Percentiles rank a stretch among this genome's conserved stretches.
phyloP scores from a whole-genome alignment of 2,329 filamentous ascomycete genomes.

The Fusarium hainanense region DNA sequence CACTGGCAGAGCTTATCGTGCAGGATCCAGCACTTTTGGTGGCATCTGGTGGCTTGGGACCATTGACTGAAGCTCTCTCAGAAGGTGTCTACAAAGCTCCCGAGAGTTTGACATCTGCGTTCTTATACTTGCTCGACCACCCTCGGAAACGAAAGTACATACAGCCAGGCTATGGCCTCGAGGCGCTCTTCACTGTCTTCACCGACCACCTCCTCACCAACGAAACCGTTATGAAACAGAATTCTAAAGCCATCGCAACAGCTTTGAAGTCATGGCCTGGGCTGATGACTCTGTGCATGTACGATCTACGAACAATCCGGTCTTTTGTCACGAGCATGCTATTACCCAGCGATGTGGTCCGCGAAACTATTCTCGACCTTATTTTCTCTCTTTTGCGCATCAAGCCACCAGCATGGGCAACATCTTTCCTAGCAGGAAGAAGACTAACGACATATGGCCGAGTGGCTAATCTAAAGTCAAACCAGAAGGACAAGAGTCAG shows the following conservation, averaged over 20 bases:
- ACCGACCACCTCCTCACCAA: slow-evolving; percentile 80
- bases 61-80: slow-evolving; percentile 89
- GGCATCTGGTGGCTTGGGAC: slow-evolving; percentile 83
- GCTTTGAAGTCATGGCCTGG: slow-evolving; percentile 95
- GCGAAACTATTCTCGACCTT: slow-evolving; percentile 87
- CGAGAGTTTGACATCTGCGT: slow-evolving; percentile 86
- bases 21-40: slow-evolving; percentile 85
- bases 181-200: slow-evolving; percentile 90
- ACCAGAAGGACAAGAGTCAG: slow-evolving; percentile 59
- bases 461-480: slow-evolving; percentile 82
- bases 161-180: slow-evolving; percentile 88
- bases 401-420: slow-evolving; percentile 92
- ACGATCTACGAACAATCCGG: slow-evolving; percentile 83
- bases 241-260: slow-evolving; percentile 90
- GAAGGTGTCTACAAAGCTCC: slow-evolving; percentile 94
- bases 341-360: slow-evolving; percentile 65
- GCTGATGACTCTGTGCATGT: slow-evolving; percentile 87
- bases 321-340: slow-evolving; percentile 78
- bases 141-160: slow-evolving; percentile 84
- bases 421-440: slow-evolving; percentile 91
- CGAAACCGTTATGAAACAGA: slow-evolving; percentile 78
- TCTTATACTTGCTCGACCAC: slow-evolving; percentile 88
- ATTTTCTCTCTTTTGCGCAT: slow-evolving; percentile 85
- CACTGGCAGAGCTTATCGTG: slow-evolving; percentile 89
- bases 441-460: slow-evolving; percentile 96